Evolutionary conservation across 1,139 yeast genomes (phyloP).

Genomic region (Taphrina communis): DNA sequence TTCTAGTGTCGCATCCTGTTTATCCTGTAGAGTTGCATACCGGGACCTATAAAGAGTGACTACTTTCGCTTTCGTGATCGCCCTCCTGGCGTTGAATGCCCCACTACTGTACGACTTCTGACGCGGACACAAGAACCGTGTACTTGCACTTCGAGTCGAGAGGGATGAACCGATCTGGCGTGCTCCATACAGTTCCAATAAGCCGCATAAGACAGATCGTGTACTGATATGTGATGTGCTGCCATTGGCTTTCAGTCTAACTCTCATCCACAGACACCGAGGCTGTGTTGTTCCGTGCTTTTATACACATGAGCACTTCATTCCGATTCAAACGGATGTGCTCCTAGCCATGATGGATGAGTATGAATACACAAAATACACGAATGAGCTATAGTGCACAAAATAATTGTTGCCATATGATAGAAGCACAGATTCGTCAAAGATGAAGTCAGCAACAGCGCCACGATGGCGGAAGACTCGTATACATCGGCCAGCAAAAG

Average conservation of each 20-base stretch:
- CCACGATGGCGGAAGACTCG: background rate
- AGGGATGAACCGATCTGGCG: background rate
- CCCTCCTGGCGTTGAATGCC: background rate
- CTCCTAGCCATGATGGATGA: background rate
- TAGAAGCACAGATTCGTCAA: background rate
- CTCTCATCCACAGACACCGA: background rate
- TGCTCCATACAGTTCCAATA: background rate
- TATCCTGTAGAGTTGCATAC: background rate
- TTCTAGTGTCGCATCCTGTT: background rate
- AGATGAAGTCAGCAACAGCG: slow-evolving; percentile 13
- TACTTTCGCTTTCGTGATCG: background rate
- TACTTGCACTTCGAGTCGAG: background rate
- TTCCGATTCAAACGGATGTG: background rate
- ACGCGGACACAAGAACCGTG: background rate
- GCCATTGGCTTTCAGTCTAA: slow-evolving; percentile 8
- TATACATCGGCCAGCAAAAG: background rate
- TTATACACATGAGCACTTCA: background rate
- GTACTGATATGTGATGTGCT: background rate
- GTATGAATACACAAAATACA: background rate
- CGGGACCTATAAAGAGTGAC: background rate
- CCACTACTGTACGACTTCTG: background rate
- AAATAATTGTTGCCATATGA: background rate
- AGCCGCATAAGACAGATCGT: background rate
- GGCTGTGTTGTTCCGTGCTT: background rate
- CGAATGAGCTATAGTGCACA: too few relatives aligned